These are phyloP conservation scores for Trypanosoma platydactyli DNA, from an alignment of 208 protist species.

Conservation along the genomic window DNA sequence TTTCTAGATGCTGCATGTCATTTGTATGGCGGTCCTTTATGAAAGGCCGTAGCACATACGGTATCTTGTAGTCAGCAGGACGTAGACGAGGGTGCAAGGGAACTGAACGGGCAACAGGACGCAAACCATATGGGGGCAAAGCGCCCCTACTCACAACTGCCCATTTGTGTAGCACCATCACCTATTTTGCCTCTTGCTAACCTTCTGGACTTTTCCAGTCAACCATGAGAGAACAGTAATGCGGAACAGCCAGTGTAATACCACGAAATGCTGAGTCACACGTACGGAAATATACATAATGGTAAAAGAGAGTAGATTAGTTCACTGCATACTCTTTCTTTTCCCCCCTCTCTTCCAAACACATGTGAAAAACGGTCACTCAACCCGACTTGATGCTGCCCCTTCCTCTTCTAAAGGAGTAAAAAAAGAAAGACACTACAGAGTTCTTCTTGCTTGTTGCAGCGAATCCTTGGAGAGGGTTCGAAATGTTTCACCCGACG, in stretches of 20 bases:
- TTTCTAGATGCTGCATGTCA: conserved; percentile 89
- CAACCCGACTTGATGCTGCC: no score
- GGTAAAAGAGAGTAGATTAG: no score
- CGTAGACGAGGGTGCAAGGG: conserved; percentile 61
- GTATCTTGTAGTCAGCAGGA: conserved; percentile 82
- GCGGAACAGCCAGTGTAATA: no score
- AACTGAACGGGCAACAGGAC: conserved; percentile 54
- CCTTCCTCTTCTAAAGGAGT: background rate
- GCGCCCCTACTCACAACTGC: conserved; percentile 81
- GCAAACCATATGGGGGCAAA: conserved; percentile 60
- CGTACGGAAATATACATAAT: no score
- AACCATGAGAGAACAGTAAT: no score
- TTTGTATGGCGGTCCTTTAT: conserved; percentile 84
- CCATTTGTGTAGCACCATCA: conserved; percentile 90
- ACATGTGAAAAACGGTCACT: no score
- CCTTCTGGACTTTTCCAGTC: background rate
- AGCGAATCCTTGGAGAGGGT: conserved; percentile 25
- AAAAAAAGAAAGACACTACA: background rate
- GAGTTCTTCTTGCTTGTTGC: background rate
- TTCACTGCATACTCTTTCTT: no score
- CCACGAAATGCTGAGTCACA: no score
- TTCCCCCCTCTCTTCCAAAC: no score
- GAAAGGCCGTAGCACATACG: conserved; percentile 84
- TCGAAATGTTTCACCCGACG: conserved; percentile 26
- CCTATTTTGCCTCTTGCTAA: background rate